A percentile compares a stretch with the other conserved stretches of the same genome.
Conservation (phyloP, 768 basidiomycete species). For the Suillus clintonianus region DNA sequence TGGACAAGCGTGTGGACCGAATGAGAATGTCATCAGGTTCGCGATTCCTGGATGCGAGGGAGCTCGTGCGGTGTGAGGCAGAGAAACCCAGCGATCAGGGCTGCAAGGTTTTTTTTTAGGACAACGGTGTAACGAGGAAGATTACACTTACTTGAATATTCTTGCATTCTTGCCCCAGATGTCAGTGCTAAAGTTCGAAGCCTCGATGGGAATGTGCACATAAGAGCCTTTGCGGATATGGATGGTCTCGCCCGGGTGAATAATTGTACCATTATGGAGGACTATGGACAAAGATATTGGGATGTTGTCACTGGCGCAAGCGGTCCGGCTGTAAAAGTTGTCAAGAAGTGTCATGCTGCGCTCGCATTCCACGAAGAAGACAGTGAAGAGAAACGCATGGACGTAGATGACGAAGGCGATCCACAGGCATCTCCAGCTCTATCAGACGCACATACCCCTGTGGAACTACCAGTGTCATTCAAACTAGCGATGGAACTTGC, state of each 20-base stretch:
- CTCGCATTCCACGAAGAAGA: conserved; percentile 31
- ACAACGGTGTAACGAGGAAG: neutral
- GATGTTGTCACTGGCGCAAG: conserved; percentile 46
- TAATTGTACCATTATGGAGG: conserved; percentile 39
- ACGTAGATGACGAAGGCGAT: conserved; percentile 55
- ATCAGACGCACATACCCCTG: conserved; percentile 33
- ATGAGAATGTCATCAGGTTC: conserved; percentile 55
- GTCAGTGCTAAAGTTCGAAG: conserved; percentile 49
- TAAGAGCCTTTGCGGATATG: conserved; percentile 55
- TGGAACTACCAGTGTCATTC: conserved; percentile 65
- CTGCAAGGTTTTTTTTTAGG: conserved; percentile 29
- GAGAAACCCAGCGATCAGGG: conserved; percentile 54
- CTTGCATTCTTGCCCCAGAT: conserved; percentile 57
- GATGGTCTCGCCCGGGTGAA: conserved; percentile 39
- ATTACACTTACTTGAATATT: conserved; percentile 50
- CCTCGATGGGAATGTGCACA: conserved; percentile 61
- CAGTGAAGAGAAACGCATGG: conserved; percentile 59
- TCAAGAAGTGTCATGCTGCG: conserved; percentile 42
- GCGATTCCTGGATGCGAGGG: conserved; percentile 47
- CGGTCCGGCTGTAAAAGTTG: conserved; percentile 45
- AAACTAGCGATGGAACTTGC: conserved; percentile 77
- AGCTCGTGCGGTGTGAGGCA: conserved; percentile 37
- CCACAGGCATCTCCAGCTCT: conserved; percentile 29
- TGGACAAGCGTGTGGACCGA: conserved; percentile 51
- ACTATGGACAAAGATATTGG: conserved; percentile 49